These are phyloP conservation scores for Kregervanrija pseudodelftensis DNA, from an alignment of 805 yeast species.

Conservation along the genomic window DNA sequence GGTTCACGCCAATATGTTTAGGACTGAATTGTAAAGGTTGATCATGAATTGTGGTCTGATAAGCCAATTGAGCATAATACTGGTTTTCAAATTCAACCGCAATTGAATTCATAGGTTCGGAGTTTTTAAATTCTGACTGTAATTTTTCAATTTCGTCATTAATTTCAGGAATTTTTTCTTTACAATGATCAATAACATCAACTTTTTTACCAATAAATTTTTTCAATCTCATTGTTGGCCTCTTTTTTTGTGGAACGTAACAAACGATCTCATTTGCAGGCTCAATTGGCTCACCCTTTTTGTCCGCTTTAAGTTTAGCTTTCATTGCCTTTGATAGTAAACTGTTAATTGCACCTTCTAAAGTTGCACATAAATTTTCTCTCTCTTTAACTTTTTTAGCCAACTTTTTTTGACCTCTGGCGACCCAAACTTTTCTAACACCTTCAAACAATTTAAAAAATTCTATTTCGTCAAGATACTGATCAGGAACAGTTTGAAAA, in stretches of 20 bases:
- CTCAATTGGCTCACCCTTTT: constrained; percentile 47
- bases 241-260: constrained; percentile 58
- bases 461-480: constrained; percentile 63
- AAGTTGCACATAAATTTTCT: constrained; percentile 45
- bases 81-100: constrained; percentile 76
- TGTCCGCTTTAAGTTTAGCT: constrained; percentile 54
- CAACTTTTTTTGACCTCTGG: constrained; percentile 54
- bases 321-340: constrained; percentile 59
- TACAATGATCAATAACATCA: constrained; percentile 54
- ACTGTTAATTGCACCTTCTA: constrained; percentile 61
- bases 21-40: constrained; percentile 59
- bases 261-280: constrained; percentile 41
- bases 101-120: constrained; percentile 67
- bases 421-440: constrained; percentile 74
- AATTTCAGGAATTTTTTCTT: constrained; percentile 48
- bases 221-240: constrained; percentile 48
- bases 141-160: constrained; percentile 49
- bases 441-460: constrained; percentile 73
- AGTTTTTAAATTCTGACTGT: constrained; percentile 41
- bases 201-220: constrained; percentile 48
- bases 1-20: constrained; percentile 54
- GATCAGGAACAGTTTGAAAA: constrained; percentile 77
- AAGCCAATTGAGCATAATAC: constrained; percentile 67
- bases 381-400: constrained; percentile 52
- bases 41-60: constrained; percentile 57